Evolutionary conservation across 257 asterid species (phyloP).

Genomic region (Primulina huaijiensis): DNA sequence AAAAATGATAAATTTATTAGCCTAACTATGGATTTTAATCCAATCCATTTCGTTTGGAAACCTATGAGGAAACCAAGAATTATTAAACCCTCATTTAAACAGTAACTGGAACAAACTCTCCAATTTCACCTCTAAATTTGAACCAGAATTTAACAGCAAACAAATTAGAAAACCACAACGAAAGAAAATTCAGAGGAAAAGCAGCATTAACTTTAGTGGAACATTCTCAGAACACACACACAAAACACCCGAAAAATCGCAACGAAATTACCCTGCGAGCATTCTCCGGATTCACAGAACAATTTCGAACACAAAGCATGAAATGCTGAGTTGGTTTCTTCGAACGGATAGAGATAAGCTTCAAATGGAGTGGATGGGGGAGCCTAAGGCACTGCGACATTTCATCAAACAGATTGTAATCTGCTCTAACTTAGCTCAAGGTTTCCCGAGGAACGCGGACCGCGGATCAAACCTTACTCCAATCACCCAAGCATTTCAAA

Average conservation of each 20-base stretch:
- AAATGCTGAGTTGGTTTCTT: constrained; percentile 25
- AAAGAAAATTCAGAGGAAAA: neutral
- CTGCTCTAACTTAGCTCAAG: too few relatives aligned
- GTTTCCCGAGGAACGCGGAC: too few relatives aligned
- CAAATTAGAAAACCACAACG: neutral
- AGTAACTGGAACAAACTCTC: neutral
- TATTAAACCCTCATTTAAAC: neutral
- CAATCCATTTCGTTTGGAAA: neutral
- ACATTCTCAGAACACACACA: neutral
- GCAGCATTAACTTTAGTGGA: neutral
- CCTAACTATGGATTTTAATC: neutral
- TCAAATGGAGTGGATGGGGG: constrained; percentile 27
- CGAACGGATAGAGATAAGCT: constrained; percentile 20
- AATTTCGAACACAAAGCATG: constrained; percentile 35
- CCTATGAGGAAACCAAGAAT: neutral
- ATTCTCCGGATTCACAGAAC: constrained; percentile 35
- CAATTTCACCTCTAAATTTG: neutral
- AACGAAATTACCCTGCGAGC: constrained; percentile 32
- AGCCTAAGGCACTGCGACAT: constrained; percentile 41
- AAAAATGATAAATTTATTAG: too few relatives aligned
- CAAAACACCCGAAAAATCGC: neutral
- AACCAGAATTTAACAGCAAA: neutral
- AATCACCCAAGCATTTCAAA: too few relatives aligned
- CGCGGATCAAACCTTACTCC: too few relatives aligned
- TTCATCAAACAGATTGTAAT: constrained; percentile 24